Evolutionary conservation across 2,329 filamentous ascomycete genomes (phyloP), one percentile per base, ranked within the genome.

Genomic region (Aspergillus latus): DNA sequence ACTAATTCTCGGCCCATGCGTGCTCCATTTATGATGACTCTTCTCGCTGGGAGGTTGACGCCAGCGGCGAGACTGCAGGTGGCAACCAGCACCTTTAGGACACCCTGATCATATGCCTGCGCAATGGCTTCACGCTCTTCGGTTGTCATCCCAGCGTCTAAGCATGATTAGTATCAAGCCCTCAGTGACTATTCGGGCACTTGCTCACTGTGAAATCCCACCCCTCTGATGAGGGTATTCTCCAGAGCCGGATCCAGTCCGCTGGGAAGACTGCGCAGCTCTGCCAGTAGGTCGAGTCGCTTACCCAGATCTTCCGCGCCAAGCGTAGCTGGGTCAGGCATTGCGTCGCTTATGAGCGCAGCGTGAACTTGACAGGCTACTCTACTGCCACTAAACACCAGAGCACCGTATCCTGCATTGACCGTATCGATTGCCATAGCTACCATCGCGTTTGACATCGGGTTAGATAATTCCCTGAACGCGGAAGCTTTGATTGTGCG

Each of bases 21-120:
- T 30, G 87, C 88, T 59, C 85, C 87, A 67, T 90, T 88, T 28
- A 90, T 79, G 57, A 92, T 90, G 0, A 92, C 89, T 62, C 89
- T 79, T 52, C 89, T 80, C 6, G 89, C 89, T 11, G 79, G 79
- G 15, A 92, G 75, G 70, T 92, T 92, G 57, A 92, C 90, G n/a
- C 89, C 89, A 11, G 88, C 89, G 15, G 89, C 89, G 55, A 92
- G 80, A 67, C 88, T 90, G 65, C 88, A 91, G 1, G 89, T 92
- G 37, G 89, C 89, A 13, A 90, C 84, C 51, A 90, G 86, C 0
- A 90, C 84, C 62, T 87, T 87, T 15, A 92, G 68, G 4, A 82
- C 76, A 0, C 88, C 88, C 40, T 76, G 71, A 66, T 92, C 88
- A 62, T 90, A 92, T 10, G 88, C 88, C 36, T 80, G 80, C 2